Base-by-base conservation (phyloP, 139 green algal genomes). In the Deuterostichococcus epilithicus region DNA sequence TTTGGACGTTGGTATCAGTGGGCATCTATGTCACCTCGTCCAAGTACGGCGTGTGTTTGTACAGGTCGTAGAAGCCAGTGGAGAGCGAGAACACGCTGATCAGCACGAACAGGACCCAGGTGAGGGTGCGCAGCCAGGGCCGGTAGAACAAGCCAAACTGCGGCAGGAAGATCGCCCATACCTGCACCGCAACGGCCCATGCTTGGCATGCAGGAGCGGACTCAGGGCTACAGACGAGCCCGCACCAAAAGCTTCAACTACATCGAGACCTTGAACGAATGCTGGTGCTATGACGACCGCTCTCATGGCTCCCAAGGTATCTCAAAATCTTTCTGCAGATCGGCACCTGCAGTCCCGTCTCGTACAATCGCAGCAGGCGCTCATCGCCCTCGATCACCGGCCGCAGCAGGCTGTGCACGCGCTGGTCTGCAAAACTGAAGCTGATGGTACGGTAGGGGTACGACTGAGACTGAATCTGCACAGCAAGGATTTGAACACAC, bases 21-120 rank as follows among this genome's bases (percentile, higher is more conserved):
- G 35, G 2, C 32, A 81, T 68, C 30, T 23, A 68, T 1, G 72
- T 60, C 35, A 84, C 74, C 81, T 88, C 39, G 69, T 88, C 86
- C 37, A 95, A 77, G 70, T 86, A 89, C 4, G 92, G 92, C 20
- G 96, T 84, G 39, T 92, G 91, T 60, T 94, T 94, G 81, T 92
- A 94, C 39, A 95, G 59, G 76, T 94, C 91, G 44, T 90, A 91
- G 75, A 94, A 91, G 70, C 89, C 92, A 28, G 84, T 79, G 18
- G 76, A 78, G 80, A 96, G 87, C 65, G 89, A 94, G 66, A 96
- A 85, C 36, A 91, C 39, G 6, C 85, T 93, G 37, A 97, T 83
- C 30, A 85, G 77, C 6, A 94, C 83, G 82, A 94, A 96, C 18
- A 93, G 75, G 26, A 90, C 39, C 80, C 83, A 94, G 22, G 89